Evolutionary conservation across 2,329 filamentous ascomycete species (phyloP).

Genomic region (Thielaviopsis punctulata): DNA sequence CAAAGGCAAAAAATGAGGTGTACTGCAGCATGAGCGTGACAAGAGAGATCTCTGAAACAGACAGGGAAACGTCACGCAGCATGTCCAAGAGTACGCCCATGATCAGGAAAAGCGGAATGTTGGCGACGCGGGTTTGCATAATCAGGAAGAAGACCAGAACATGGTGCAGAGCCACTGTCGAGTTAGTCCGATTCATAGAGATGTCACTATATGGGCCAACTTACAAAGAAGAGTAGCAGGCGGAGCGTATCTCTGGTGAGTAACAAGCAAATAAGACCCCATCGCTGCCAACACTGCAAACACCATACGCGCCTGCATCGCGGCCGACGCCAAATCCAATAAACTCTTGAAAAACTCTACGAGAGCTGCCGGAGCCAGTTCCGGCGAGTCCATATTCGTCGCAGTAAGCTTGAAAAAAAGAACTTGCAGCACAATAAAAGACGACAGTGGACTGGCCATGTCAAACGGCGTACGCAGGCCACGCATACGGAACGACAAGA

Average conservation of each 20-base stretch:
- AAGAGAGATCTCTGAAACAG: slow-evolving; percentile 42
- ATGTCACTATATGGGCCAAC: no score
- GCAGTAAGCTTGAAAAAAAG: slow-evolving; percentile 83
- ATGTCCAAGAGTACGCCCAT: slow-evolving; percentile 43
- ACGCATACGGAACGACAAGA: slow-evolving; percentile 18
- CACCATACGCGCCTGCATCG: slow-evolving; percentile 31
- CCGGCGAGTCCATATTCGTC: slow-evolving; percentile 72
- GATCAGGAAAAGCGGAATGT: slow-evolving; percentile 69
- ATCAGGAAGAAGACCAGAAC: slow-evolving; percentile 63
- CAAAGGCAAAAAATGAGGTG: slow-evolving; percentile 73
- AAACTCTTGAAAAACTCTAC: slow-evolving; percentile 26
- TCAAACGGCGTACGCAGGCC: slow-evolving; percentile 13
- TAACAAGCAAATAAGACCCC: slow-evolving; percentile 23
- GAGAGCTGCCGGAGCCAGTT: slow-evolving; percentile 36
- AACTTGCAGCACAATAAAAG: slow-evolving; percentile 27
- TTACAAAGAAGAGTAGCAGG: slow-evolving; percentile 1
- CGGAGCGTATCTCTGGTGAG: slow-evolving; percentile 19
- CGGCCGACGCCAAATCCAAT: slow-evolving; percentile 26
- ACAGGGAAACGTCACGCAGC: slow-evolving; percentile 30
- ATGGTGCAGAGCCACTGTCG: slow-evolving; percentile 40
- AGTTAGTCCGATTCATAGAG: no score
- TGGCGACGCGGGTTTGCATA: slow-evolving; percentile 72
- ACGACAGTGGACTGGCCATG: slow-evolving; percentile 26
- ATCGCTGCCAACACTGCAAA: slow-evolving; percentile 30
- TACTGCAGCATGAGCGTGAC: slow-evolving; percentile 64